phyloP scores from a whole-genome alignment of 1,139 yeast species.

The Meyerozyma sp. region DNA sequence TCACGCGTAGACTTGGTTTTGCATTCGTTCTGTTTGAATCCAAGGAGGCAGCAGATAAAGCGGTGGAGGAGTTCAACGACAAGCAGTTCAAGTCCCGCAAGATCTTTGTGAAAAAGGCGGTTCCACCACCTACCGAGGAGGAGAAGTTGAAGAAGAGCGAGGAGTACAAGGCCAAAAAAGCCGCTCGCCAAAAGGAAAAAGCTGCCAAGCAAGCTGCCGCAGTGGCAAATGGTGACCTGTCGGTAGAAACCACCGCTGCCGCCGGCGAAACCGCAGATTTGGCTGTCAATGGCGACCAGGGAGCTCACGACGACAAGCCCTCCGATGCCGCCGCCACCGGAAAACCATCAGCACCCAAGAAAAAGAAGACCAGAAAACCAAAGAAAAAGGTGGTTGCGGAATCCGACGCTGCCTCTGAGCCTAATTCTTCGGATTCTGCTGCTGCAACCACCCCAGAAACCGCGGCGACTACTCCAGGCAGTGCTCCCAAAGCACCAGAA shows the following conservation, averaged over 20 bases:
- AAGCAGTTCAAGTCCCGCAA: conserved; percentile 42
- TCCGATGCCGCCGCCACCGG: conserved; percentile 8
- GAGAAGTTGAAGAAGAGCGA: conserved; percentile 37
- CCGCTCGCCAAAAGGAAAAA: conserved; percentile 18
- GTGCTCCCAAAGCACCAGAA: conserved; percentile 32
- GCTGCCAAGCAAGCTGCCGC: conserved; percentile 16
- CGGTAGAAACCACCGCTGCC: conserved; percentile 9
- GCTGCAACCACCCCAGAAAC: conserved; percentile 4
- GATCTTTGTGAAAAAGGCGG: conserved; percentile 46
- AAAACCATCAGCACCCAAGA: conserved; percentile 3
- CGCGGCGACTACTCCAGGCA: conserved; percentile 6
- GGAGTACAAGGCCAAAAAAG: conserved; percentile 30
- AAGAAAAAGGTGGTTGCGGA: conserved; percentile 2
- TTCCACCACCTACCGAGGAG: conserved; percentile 48
- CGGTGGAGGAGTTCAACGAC: conserved; percentile 40
- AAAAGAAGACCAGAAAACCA: conserved; percentile 2
- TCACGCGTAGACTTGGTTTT: conserved; percentile 43
- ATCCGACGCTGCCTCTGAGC: conserved; percentile 1
- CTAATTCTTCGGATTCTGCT: neutral
- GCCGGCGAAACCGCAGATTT: conserved; percentile 7
- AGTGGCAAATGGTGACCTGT: conserved; percentile 15
- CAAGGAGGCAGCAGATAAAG: conserved; percentile 42
- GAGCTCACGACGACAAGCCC: conserved; percentile 4
- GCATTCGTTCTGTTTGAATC: conserved; percentile 49
- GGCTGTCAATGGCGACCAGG: conserved; percentile 11